Conservation (phyloP, 495 filamentous ascomycete species). For the Aspergillus homomorphus region DNA sequence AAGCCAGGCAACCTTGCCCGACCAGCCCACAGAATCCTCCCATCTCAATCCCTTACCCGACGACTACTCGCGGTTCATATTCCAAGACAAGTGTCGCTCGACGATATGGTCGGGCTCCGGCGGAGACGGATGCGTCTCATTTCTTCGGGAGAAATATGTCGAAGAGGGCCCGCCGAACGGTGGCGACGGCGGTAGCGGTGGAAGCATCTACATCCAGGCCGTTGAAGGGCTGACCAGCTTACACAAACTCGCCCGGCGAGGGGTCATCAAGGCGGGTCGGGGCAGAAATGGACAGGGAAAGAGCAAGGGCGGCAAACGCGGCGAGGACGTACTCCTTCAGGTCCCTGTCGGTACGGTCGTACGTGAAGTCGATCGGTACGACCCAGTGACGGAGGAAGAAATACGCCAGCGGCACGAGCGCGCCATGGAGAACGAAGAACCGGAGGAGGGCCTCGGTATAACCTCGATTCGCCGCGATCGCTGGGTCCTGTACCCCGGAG, state of each 20-base stretch:
- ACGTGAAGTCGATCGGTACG: conserved; percentile 71
- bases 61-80: conserved; percentile 77
- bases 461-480: conserved; percentile 53
- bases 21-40: conserved; percentile 39
- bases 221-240: conserved; percentile 85
- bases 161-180: conserved; percentile 92
- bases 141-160: conserved; percentile 84
- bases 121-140: conserved; percentile 90
- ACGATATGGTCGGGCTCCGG: conserved; percentile 73
- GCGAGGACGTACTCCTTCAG: conserved; percentile 80
- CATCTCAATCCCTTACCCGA: conserved; percentile 75
- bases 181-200: conserved; percentile 88
- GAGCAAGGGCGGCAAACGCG: conserved; percentile 71
- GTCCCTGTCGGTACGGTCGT: conserved; percentile 93
- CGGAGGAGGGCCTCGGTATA: conserved; percentile 29
- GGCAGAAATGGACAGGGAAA: conserved; percentile 88
- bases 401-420: conserved; percentile 28
- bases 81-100: conserved; percentile 80
- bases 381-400: conserved; percentile 69
- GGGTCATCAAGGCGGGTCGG: conserved; percentile 70
- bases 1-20: conserved; percentile 8
- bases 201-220: conserved; percentile 91
- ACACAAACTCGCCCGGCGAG: conserved; percentile 82
- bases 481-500: conserved; percentile 81
- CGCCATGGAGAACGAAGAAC: conserved; percentile 9